Percentiles rank a stretch among this genome's conserved stretches.
Evolutionary conservation across 2,329 filamentous ascomycete genomes (phyloP).

Genomic region (Ambrosiella beaveri): DNA sequence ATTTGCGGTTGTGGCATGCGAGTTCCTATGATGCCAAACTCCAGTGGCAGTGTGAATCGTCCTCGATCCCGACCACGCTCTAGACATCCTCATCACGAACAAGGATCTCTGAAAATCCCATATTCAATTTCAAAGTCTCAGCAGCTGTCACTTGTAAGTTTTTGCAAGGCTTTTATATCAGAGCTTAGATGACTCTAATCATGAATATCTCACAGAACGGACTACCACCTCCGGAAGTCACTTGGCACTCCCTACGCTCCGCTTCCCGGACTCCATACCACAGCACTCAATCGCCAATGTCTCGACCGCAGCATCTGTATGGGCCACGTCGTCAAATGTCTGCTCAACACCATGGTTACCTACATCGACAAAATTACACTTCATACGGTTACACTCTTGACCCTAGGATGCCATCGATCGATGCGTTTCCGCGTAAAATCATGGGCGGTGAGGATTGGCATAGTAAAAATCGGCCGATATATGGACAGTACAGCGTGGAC

Average conservation of each 20-base stretch:
- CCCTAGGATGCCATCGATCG: background rate
- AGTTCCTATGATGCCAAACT: background rate
- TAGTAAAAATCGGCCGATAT: background rate
- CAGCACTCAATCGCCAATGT: background rate
- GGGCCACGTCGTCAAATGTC: conserved; percentile 3
- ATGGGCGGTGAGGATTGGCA: conserved; percentile 3
- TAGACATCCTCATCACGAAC: background rate
- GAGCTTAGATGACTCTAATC: too few relatives aligned
- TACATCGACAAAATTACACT: conserved; percentile 1
- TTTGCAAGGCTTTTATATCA: too few relatives aligned
- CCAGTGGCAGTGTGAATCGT: background rate
- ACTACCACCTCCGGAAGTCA: too few relatives aligned
- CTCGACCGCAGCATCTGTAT: background rate
- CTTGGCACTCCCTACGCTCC: background rate
- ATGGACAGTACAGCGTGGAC: background rate
- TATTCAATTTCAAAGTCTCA: too few relatives aligned
- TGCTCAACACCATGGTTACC: conserved; percentile 1
- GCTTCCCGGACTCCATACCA: background rate
- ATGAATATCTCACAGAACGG: too few relatives aligned
- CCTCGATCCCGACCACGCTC: conserved; percentile 2
- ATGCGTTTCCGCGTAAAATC: background rate
- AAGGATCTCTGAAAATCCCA: too few relatives aligned
- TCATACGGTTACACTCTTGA: background rate
- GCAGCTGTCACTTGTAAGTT: too few relatives aligned
- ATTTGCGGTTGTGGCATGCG: background rate